Evolutionary conservation across 352 stramenopile species (phyloP), one percentile per base, ranked within the genome.

Genomic region (Globisporangium paddicum): DNA sequence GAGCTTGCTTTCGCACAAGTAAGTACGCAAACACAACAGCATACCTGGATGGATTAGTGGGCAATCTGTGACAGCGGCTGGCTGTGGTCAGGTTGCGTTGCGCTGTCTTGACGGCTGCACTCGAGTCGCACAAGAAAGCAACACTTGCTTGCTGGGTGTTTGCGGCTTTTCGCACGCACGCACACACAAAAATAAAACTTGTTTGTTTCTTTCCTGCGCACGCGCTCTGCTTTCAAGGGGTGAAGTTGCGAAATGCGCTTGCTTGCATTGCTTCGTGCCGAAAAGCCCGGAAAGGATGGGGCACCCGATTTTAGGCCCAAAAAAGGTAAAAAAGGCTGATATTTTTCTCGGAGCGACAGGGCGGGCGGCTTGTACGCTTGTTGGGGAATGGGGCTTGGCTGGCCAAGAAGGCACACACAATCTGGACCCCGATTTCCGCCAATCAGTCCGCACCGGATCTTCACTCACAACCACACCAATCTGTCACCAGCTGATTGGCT

Each of bases 181-280:
- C 47, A 28, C 13, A 19, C 14, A 38, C 50, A 26, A 19, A 54
- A 47, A 54, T 54, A 61, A 26, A 35, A 37, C 30, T 46, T n/a
- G n/a, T n/a, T n/a, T n/a, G n/a, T n/a, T 54, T 44, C 32, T 26
- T 60, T 54, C 35, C 42, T 30, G 45, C 42, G 23, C 21, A 11
- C 47, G 25, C 6, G 6, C 23, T 23, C n/a, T 52, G 49, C 53
- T 48, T 60, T 55, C 49, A 69, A 75, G 64, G 60, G 67, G 55
- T 70, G 51, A 51, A 55, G 59, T 66, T 60, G 53, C 53, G 55
- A 55, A 61, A 71, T 64, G 45, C 11, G 25, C 25, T 37, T 21
- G 44, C 23, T 14, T 32, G 51, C 52, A 58, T 58, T 38, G 52
- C 52, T 49, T 58, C 52, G 5, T n/a, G 26, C 18, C 37, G 14